A percentile compares a stretch with the other conserved stretches of the same genome.
Conservation (phyloP, 2,329 filamentous ascomycete species). For the Rhynchosporium secalis region DNA sequence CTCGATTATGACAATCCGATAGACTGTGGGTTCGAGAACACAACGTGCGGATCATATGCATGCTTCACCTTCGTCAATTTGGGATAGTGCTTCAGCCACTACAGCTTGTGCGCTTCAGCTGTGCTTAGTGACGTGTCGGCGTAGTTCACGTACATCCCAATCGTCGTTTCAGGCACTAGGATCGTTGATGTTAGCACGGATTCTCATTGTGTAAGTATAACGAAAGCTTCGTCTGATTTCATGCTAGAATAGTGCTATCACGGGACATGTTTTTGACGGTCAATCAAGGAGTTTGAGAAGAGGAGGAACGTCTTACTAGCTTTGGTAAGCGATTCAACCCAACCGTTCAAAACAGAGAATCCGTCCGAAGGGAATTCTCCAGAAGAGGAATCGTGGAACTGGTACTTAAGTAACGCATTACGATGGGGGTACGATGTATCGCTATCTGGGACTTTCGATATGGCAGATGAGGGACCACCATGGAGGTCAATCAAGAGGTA, state of each 20-base stretch:
- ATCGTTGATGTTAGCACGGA: not conserved
- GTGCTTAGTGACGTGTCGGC: slow-evolving; percentile 24
- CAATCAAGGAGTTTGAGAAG: not conserved
- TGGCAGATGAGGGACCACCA: slow-evolving; percentile 24
- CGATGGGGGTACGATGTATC: slow-evolving; percentile 27
- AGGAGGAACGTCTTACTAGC: slow-evolving; percentile 6
- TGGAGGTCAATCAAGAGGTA: slow-evolving; percentile 29
- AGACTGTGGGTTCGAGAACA: slow-evolving; percentile 27
- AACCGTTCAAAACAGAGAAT: slow-evolving; percentile 16
- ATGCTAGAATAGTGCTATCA: not conserved
- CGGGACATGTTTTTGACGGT: not conserved
- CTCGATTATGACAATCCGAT: slow-evolving; percentile 8
- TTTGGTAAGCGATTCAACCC: slow-evolving; percentile 9
- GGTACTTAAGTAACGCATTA: slow-evolving; percentile 26
- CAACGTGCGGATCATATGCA: slow-evolving; percentile 20
- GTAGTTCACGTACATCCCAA: slow-evolving; percentile 29
- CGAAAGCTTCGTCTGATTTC: not conserved
- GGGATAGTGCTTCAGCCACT: slow-evolving; percentile 24
- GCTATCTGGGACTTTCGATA: slow-evolving; percentile 20
- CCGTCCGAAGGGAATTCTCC: slow-evolving; percentile 23
- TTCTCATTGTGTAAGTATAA: not conserved
- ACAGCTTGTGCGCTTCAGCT: slow-evolving; percentile 18
- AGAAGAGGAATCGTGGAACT: slow-evolving; percentile 28
- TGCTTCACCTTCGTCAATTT: slow-evolving; percentile 23
- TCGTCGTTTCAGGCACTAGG: slow-evolving; percentile 8